Conservation (phyloP, 805 yeast genomes). For the Starmerella kuoi region DNA sequence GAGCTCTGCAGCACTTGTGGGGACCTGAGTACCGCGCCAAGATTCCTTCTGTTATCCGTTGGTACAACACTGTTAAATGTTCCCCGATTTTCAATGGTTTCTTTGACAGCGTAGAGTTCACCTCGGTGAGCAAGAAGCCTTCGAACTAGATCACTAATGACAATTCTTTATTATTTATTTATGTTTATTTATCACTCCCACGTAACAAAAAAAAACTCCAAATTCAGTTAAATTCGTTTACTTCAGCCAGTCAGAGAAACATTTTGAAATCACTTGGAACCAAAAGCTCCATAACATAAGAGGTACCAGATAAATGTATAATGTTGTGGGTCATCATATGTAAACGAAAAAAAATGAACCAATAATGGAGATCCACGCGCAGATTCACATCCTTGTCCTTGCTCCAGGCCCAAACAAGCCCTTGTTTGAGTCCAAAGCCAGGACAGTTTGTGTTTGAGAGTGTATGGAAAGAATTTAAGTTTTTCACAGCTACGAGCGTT, state of each 20-base stretch:
- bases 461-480: no score
- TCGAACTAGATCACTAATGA: not conserved
- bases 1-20: constrained; percentile 48
- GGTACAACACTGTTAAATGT: constrained; percentile 47
- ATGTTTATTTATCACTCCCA: not conserved
- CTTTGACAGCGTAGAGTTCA: constrained; percentile 43
- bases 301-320: constrained; percentile 22
- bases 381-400: not conserved
- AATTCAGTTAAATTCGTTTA: not conserved
- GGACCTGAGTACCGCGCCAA: constrained; percentile 53
- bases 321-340: constrained; percentile 21
- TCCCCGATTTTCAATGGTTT: constrained; percentile 39
- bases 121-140: constrained; percentile 41
- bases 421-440: not conserved
- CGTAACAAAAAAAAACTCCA: not conserved
- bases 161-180: not conserved
- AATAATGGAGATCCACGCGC: not conserved
- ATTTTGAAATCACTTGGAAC: constrained; percentile 23
- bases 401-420: not conserved
- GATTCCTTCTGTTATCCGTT: constrained; percentile 54
- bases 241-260: constrained; percentile 21
- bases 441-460: no score
- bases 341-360: not conserved
- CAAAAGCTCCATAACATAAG: constrained; percentile 23
- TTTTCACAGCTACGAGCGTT: no score